Evolutionary conservation across 352 stramenopile species (phyloP).

Genomic region (Globisporangium yorkense): DNA sequence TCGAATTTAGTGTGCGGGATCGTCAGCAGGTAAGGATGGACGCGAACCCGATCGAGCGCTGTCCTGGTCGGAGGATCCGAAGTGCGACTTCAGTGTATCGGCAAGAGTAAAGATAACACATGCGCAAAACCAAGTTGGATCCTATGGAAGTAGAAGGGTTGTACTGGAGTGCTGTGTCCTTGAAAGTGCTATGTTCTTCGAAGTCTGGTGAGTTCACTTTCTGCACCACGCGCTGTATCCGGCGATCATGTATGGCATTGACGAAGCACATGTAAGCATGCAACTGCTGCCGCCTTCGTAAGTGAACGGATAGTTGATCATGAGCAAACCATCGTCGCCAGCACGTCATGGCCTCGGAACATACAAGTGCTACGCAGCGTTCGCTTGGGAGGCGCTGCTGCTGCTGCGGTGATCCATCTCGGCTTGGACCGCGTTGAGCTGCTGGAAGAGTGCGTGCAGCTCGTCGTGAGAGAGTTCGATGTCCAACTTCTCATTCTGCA

Average conservation of each 20-base stretch:
- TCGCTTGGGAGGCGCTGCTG: not conserved
- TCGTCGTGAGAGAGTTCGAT: conserved; percentile 56
- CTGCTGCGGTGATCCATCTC: conserved; percentile 25
- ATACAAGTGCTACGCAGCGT: not conserved
- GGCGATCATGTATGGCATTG: not conserved
- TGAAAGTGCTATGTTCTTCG: not conserved
- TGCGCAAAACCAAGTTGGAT: too few species aligned
- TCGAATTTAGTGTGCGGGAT: too few species aligned
- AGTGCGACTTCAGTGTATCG: too few species aligned
- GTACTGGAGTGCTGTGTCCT: not conserved
- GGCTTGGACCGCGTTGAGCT: conserved; percentile 57
- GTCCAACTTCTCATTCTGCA: conserved; percentile 40
- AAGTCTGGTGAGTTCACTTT: not conserved
- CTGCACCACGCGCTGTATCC: not conserved
- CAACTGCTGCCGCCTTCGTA: not conserved
- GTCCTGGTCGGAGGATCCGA: too few species aligned
- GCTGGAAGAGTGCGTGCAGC: conserved; percentile 41
- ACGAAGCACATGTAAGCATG: not conserved
- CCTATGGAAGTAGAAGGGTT: too few species aligned
- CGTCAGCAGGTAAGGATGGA: too few species aligned
- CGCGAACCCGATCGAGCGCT: too few species aligned
- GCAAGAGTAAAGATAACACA: too few species aligned
- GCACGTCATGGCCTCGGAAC: too few species aligned
- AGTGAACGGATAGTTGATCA: too few species aligned
- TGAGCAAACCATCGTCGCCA: too few species aligned